Evolutionary conservation across 1,284 basidiomycete genomes (phyloP), one percentile per base, ranked within the genome.

Genomic region (Rhodotorula sp.): DNA sequence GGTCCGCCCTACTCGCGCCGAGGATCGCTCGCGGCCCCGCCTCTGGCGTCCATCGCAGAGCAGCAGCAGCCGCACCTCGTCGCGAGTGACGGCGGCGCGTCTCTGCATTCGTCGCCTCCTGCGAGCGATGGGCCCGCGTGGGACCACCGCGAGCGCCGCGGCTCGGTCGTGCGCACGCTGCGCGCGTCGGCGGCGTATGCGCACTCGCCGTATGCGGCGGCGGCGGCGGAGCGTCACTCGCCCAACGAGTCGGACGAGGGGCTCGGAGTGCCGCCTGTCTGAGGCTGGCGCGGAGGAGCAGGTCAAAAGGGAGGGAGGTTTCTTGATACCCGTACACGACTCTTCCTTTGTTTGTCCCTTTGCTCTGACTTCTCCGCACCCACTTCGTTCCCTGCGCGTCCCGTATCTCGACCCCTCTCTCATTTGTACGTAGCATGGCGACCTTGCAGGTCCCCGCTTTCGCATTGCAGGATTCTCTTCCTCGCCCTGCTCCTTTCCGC

Each of bases 41-140:
- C n/a, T n/a, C n/a, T 72, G n/a, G 64, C 64, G 4, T 63, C 71
- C 8, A 72, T 72, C 44, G 49, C 54, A 17, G 71, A 72, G 68
- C 66, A 55, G 60, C 49, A 27, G n/a, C 23, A 23, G 21, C 63
- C 41, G 48, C 53, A 34, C 53, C 27, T 10, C 52, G 52, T 27
- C 14, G 12, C 13, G 13, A 25, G 1, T 2, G 16, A 17, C 25
- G 25, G 41, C 23, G 23, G n/a, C 21, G 27, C 44, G 61, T 48
- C 42, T 12, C 27, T 53, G 42, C 14, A 41, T 4, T 34, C 48
- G 34, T 34, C 17, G 48, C 19, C 48, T 41, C 34, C 34, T 5
- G 34, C 34, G 34, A 34, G 34, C 34, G 34, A 34, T 5, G 34
- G 34, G 34, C 34, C 27, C 5, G 25, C 19, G 1, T 12, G 21